Percentiles rank a stretch among this genome's conserved stretches.
Evolutionary conservation across 2,329 filamentous ascomycete genomes (phyloP).

Genomic region (Endoconidiophora laricicola): DNA sequence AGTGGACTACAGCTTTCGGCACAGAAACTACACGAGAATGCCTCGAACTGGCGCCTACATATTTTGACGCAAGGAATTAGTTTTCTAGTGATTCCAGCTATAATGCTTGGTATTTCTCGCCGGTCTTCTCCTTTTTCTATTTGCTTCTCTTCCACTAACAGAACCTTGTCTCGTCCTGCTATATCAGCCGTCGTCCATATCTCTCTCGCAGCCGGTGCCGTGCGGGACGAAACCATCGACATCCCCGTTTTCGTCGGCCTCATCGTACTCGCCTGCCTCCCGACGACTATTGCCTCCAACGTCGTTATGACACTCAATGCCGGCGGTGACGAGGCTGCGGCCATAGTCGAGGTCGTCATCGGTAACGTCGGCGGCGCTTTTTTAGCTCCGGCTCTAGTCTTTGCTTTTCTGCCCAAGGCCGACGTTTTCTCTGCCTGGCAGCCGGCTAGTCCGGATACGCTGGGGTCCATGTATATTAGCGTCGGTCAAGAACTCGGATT

Average conservation of each 20-base stretch:
- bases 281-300: slow-evolving; percentile 57
- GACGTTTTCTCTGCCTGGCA: slow-evolving; percentile 39
- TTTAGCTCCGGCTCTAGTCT: slow-evolving; percentile 45
- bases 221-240: slow-evolving; percentile 41
- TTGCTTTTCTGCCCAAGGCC: slow-evolving; percentile 38
- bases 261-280: slow-evolving; percentile 49
- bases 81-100: slow-evolving; percentile 47
- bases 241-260: slow-evolving; percentile 50
- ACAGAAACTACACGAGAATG: slow-evolving; percentile 41
- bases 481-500: slow-evolving; percentile 54
- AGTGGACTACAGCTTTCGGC: slow-evolving; percentile 53
- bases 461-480: slow-evolving; percentile 44
- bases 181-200: slow-evolving; percentile 28
- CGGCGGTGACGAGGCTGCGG: slow-evolving; percentile 48
- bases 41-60: slow-evolving; percentile 51
- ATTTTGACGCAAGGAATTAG: slow-evolving; percentile 49
- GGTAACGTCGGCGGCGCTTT: slow-evolving; percentile 56
- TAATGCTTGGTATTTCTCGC: slow-evolving; percentile 35
- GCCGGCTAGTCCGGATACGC: slow-evolving; percentile 32
- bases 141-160: background rate
- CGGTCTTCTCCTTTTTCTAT: background rate
- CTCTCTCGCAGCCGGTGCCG: slow-evolving; percentile 28
- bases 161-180: too few relatives aligned
- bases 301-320: slow-evolving; percentile 57
- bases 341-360: slow-evolving; percentile 51